Evolutionary conservation across 2,329 filamentous ascomycete genomes (phyloP).

Genomic region (Eutypa lata): DNA sequence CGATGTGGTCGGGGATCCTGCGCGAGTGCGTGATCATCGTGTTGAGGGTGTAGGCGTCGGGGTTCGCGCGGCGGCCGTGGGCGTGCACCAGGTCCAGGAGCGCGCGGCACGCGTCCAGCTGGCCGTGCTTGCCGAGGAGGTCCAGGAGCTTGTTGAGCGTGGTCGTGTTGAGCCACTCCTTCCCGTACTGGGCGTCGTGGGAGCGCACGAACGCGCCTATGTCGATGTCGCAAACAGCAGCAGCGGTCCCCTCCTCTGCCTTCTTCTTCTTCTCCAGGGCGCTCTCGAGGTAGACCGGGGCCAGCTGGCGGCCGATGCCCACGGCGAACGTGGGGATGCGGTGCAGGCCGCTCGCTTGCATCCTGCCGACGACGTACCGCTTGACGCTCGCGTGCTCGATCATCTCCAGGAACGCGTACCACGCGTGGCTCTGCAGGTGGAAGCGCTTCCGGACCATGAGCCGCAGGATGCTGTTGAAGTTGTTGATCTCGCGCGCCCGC

Average conservation of each 20-base stretch:
- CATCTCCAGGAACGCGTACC: constrained; percentile 34
- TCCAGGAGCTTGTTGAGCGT: constrained; percentile 28
- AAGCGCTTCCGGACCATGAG: constrained; percentile 24
- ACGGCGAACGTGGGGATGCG: constrained; percentile 14
- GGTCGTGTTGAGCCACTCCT: constrained; percentile 21
- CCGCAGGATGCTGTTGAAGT: constrained; percentile 22
- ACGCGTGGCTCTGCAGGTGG: constrained; percentile 18
- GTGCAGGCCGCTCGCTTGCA: constrained; percentile 18
- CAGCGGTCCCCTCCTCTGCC: background rate
- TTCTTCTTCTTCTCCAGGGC: background rate
- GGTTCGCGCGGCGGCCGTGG: constrained; percentile 2
- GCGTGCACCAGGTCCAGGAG: constrained; percentile 15
- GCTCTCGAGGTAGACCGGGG: constrained; percentile 16
- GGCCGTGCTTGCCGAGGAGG: constrained; percentile 15
- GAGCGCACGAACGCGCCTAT: constrained; percentile 9
- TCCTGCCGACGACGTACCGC: constrained; percentile 43
- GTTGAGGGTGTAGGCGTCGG: constrained; percentile 23
- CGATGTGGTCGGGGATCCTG: constrained; percentile 10
- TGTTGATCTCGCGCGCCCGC: constrained; percentile 20
- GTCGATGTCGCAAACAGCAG: background rate
- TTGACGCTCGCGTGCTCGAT: constrained; percentile 35
- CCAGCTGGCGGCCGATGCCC: constrained; percentile 21
- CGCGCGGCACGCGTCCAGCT: constrained; percentile 13
- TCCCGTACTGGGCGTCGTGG: constrained; percentile 19
- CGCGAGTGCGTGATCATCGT: constrained; percentile 24